phyloP scores from a whole-genome alignment of 2,329 filamentous ascomycete species.

The Didymella pomorum region DNA sequence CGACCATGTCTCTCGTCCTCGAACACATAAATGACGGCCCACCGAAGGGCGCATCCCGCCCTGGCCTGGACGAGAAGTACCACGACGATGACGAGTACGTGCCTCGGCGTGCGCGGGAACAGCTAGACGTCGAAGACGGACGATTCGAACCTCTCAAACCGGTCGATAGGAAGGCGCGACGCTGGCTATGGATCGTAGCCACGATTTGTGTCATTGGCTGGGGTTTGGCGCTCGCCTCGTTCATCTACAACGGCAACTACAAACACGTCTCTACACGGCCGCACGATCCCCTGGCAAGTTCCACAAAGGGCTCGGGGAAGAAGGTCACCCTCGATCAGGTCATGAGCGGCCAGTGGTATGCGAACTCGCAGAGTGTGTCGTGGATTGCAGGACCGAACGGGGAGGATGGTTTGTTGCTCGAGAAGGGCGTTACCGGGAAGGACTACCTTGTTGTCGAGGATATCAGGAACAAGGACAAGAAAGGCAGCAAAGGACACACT shows the following conservation, averaged over 20 bases:
- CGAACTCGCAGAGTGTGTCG: slow-evolving; percentile 70
- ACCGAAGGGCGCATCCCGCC: slow-evolving; percentile 39
- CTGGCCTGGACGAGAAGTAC: slow-evolving; percentile 48
- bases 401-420: slow-evolving; percentile 85
- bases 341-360: slow-evolving; percentile 69
- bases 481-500: slow-evolving; percentile 60
- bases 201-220: slow-evolving; percentile 71
- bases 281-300: slow-evolving; percentile 73
- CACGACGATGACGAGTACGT: slow-evolving; percentile 52
- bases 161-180: slow-evolving; percentile 72
- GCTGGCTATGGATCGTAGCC: slow-evolving; percentile 67
- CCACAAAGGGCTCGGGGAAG: slow-evolving; percentile 70
- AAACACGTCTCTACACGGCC: slow-evolving; percentile 68
- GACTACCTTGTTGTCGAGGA: slow-evolving; percentile 89
- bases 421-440: slow-evolving; percentile 66
- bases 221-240: slow-evolving; percentile 72
- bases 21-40: slow-evolving; percentile 73
- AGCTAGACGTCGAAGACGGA: slow-evolving; percentile 61
- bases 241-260: slow-evolving; percentile 71
- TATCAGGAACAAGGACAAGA: slow-evolving; percentile 65
- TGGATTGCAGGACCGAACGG: slow-evolving; percentile 80
- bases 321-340: slow-evolving; percentile 77
- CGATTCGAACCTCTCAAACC: slow-evolving; percentile 56
- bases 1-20: slow-evolving; percentile 83
- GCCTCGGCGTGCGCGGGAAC: slow-evolving; percentile 57